Base-by-base conservation (phyloP, 306 rosid genomes). In the Alnus glutinosa region DNA sequence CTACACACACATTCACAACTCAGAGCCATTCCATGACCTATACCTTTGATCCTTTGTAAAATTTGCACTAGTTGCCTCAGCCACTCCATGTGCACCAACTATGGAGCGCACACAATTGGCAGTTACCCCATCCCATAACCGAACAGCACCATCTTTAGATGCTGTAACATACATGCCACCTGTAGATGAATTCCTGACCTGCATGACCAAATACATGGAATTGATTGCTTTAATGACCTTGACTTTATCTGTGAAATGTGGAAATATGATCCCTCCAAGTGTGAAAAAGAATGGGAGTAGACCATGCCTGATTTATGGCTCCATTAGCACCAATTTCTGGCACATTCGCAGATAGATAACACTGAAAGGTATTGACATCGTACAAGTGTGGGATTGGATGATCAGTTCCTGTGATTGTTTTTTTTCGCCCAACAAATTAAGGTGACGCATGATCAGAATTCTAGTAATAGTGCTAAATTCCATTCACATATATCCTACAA, bases 131-230 rank as follows among this genome's bases (percentile, higher is more conserved):
- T 94, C 97, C 98, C 97, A 94, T 82, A 94, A 71, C 58, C 93
- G 90, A 81, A 94, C 79, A 44, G 88, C 87, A 75, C 97, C 92
- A 55, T 92, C 94, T 87, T 94, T 92, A 32, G 97, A 94, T 77
- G 97, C 98, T 79, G 98, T 92, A 70, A 91, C 97, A 81, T 92
- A 92, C 97, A 91, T 87, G 80, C 89, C 77, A 52, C 97, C 97
- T 44, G 97, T 86, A 77, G 91, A 75, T 61, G 97, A 88, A 87
- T 92, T 90, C 83, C 97, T 90, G 78, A 94, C 90, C 98, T 94
- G 88, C 74, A 84, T 55, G 72, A 82, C 55, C 86, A 81, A 71
- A 76, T 59, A 58, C 77, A 75, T 59, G 51, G 46, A 71, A 71
- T 74, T 59, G 42, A 50, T 71, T 67, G 73, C 51, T 55, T 78